phyloP scores from a whole-genome alignment of 2,329 filamentous ascomycete species.

The Stachybotrys echinatus region DNA sequence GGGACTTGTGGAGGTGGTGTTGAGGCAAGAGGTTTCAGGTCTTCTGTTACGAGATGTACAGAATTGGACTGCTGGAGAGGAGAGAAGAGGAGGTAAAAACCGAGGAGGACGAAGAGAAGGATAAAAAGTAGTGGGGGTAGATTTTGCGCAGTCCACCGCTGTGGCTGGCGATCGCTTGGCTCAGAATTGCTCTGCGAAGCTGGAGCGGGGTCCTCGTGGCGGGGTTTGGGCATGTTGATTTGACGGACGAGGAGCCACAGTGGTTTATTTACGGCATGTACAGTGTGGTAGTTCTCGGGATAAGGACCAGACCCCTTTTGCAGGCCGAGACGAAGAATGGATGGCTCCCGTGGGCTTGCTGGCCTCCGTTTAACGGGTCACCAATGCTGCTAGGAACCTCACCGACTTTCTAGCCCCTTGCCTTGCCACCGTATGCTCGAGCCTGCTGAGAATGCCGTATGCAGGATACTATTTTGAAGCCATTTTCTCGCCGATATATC shows the following conservation, averaged over 20 bases:
- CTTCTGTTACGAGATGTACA: conserved; percentile 20
- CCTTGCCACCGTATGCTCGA: too few relatives aligned
- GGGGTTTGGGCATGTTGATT: conserved; percentile 25
- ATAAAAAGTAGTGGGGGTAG: conserved; percentile 38
- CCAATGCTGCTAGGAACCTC: not conserved
- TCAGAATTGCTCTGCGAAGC: conserved; percentile 15
- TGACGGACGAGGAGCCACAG: conserved; percentile 3
- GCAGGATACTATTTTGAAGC: too few relatives aligned
- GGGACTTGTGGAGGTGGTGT: conserved; percentile 21
- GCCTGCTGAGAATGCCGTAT: too few relatives aligned
- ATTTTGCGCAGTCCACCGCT: conserved; percentile 29
- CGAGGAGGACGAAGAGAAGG: conserved; percentile 30
- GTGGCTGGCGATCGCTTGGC: conserved; percentile 14
- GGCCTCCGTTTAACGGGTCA: too few relatives aligned
- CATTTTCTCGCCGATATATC: too few relatives aligned
- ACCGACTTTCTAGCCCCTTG: not conserved
- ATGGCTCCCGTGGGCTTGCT: too few relatives aligned
- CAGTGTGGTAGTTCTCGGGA: conserved; percentile 1
- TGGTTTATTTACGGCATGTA: too few relatives aligned
- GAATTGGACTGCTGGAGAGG: conserved; percentile 18
- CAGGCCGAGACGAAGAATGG: too few relatives aligned
- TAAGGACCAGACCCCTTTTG: too few relatives aligned
- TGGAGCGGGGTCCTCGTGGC: conserved; percentile 29
- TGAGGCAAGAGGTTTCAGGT: conserved; percentile 19
- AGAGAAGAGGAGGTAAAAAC: conserved; percentile 29